Percentiles rank a stretch among this genome's conserved stretches.
Conservation (phyloP, 495 filamentous ascomycete genomes). For the Hamigera avellanea region DNA sequence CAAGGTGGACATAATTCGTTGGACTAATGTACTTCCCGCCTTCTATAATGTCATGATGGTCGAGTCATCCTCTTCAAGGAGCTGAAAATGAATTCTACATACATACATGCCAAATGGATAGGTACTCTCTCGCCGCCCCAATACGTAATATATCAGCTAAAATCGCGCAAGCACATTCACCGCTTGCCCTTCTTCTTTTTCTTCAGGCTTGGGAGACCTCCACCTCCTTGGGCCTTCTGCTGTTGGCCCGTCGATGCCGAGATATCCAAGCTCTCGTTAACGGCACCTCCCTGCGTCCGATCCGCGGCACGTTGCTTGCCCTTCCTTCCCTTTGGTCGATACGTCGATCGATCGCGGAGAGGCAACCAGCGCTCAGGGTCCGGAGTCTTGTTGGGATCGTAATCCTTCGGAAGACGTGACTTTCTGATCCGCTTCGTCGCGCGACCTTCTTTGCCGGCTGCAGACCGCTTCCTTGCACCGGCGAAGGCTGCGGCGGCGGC, state of each 20-base stretch:
- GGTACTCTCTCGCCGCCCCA: no score
- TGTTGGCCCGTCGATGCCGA: conserved; percentile 36
- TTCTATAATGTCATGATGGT: no score
- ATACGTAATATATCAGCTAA: no score
- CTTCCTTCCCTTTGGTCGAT: conserved; percentile 83
- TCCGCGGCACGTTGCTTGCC: conserved; percentile 70
- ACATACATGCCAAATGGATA: neutral
- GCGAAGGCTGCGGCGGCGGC: conserved; percentile 26
- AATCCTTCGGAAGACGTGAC: conserved; percentile 65
- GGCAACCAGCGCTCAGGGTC: conserved; percentile 93
- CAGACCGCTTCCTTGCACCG: conserved; percentile 45
- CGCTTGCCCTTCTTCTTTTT: conserved; percentile 73
- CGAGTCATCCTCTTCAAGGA: no score
- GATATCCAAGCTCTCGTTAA: conserved; percentile 56
- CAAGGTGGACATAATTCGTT: no score
- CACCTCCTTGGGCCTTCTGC: conserved; percentile 26
- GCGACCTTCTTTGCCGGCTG: conserved; percentile 34
- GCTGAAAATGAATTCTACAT: conserved; percentile 4
- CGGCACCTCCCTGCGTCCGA: conserved; percentile 74
- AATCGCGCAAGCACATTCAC: conserved; percentile 18
- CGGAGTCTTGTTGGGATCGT: conserved; percentile 57
- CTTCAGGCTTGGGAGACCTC: conserved; percentile 39
- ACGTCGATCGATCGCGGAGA: conserved; percentile 74
- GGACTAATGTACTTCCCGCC: no score
- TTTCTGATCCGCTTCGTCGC: conserved; percentile 56